Evolutionary conservation across 139 green algal species (phyloP), one percentile per base, ranked within the genome.

Genomic region (Limnomonas spitsbergensis): DNA sequence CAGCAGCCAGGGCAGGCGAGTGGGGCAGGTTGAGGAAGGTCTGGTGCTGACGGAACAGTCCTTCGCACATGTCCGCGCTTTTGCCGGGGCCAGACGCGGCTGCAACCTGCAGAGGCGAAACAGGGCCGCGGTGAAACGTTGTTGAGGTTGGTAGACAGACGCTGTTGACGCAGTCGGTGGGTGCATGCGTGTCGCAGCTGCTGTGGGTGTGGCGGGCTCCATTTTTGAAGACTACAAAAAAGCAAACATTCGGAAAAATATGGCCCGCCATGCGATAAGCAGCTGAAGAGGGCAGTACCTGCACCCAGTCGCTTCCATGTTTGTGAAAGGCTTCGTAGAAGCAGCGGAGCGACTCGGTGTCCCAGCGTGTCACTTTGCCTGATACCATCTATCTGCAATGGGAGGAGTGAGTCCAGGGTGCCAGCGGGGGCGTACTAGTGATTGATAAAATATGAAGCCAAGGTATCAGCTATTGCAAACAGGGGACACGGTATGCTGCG

Each of bases 31-130:
- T 26, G 37, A 81, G 47, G 77, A 81, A 81, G 3, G 68, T 70
- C 40, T 77, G 67, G 69, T 81, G 68, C 66, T 76, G 66, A 3
- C n/a, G 53, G 40, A 70, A 77, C 37, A 81, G 77, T 27, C 47
- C 52, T 32, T 81, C 77, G 38, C 77, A 81, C 24, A 32, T 32
- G 3, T 77, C 42, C 9, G 29, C 73, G 47, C 31, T 77, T 37
- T 77, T 70, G 52, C 42, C 31, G 2, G 42, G 35, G 32, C 6
- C 42, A 31, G 35, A 14, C 27, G 40, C 38, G 3, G 70, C 26
- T 38, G 40, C 70, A 34, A 54, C 31, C 70, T 70, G 4, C n/a
- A 70, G 9, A 32, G 20, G 6, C 26, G 20, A 69, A 69, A 69
- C 20, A 27, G 34, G 34, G 42, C 7, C 7, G 42, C 42, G 42